phyloP scores from a whole-genome alignment of 176 grass and related monocot species.

The Eragrostis curvula region DNA sequence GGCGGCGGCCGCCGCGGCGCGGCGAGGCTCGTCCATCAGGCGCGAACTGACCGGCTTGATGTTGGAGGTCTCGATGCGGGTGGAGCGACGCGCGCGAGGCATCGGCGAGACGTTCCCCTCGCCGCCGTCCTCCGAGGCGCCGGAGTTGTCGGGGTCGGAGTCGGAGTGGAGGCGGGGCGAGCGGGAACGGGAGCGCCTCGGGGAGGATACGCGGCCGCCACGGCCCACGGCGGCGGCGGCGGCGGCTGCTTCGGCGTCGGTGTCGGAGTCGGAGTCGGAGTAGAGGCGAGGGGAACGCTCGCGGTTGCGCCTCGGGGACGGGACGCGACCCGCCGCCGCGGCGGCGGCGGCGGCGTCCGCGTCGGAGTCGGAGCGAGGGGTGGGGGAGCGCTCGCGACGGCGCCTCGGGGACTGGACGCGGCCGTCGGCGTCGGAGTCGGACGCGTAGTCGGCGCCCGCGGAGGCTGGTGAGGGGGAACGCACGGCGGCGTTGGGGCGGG shows the following conservation, averaged over 20 bases:
- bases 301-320: constrained; percentile 18
- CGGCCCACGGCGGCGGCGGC: constrained; percentile 10
- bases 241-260: not conserved
- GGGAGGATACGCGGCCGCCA: not conserved
- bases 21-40: not conserved
- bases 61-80: constrained; percentile 28
- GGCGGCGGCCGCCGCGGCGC: not conserved
- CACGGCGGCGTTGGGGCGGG: not conserved
- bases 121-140: not conserved
- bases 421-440: not conserved
- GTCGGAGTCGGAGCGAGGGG: constrained; percentile 20
- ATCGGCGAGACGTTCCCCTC: constrained; percentile 20
- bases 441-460: not conserved
- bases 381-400: constrained; percentile 16
- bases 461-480: not conserved
- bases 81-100: constrained; percentile 19
- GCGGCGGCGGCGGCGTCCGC: constrained; percentile 28
- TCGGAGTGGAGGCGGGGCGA: not conserved
- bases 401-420: constrained; percentile 12
- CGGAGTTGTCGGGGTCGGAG: not conserved
- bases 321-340: not conserved
- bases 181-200: not conserved
- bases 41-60: constrained; percentile 55
- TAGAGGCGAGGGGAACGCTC: not conserved
- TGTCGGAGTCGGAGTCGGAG: constrained; percentile 14